Evolutionary conservation across 257 asterid genomes (phyloP), one percentile per base, ranked within the genome.

Genomic region (Galeopsis tetrahit): DNA sequence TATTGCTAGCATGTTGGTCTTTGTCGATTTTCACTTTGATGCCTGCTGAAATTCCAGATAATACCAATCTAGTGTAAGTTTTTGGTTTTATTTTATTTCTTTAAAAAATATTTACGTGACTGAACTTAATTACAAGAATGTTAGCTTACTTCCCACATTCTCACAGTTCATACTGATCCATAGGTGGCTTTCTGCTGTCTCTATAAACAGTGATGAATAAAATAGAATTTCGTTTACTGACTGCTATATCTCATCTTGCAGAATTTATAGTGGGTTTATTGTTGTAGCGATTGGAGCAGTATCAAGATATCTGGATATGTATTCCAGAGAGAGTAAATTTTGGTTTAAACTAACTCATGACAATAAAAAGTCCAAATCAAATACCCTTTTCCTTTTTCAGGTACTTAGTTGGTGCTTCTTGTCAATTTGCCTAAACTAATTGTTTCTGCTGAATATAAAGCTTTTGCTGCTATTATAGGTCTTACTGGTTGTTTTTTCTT

Each of bases 41-140:
- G 96, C 98, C 99, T 66, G 95, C 98, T 77, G 93, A 95, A 88
- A 95, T 95, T 85, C 98, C 99, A 58, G 99, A 95, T 76, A 90
- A 91, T 78, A 92, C 95, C 74, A 69, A 65, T 63, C 83, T 95
- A 44, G 99, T 95, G 98, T 95, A 87, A 82, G 99, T 76, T 7
- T 44, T 7, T 44, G 61, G 11, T 44, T 17, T 17, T 39, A 10
- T 28, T 46, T 7, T 6, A 17, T 40, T 21, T 35, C 36, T 68
- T 7, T 40, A 46, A 46, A 0, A 10, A 40, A 7, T 40, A 1
- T 46, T 46, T 2, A 46, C 6, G 15, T 11, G 52, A 46, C 6
- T 46, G 1, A 67, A 44, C 49, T 49, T 49, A 34, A 48, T 74
- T 6, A 21, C 52, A 53, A 40, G 42, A 34, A 71, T 63, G 46